Evolutionary conservation across 1,139 yeast species (phyloP), one percentile per base, ranked within the genome.

Genomic region (Protomyces pachydermus): DNA sequence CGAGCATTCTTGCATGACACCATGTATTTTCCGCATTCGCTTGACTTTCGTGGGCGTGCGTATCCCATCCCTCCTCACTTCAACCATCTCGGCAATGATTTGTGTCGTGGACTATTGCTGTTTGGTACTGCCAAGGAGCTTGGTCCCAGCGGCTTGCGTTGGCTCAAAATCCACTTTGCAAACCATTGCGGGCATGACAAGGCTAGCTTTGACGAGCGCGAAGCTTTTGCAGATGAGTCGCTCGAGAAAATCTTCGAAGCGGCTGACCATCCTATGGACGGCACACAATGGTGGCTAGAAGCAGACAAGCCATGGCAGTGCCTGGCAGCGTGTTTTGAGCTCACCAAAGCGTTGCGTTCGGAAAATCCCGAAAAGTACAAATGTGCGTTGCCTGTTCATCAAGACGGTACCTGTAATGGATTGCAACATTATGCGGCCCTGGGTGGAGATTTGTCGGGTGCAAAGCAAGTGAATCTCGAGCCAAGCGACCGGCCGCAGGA

Each of bases 251-350:
- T 91, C 16, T 74, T 80, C 58, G 85, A 83, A 61, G 82, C 91
- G 9, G 97, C 95, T 0, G 79, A 78, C 52, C 79, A 88, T 71
- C 98, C 98, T 3, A 76, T 83, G 25, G 77, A 72, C 58, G 81
- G 81, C 20, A 74, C 79, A 54, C 81, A 83, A 14, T 88, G 96
- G 90, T 93, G 98, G 98, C 78, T 78, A 68, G 74, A 78, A 61
- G 97, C 95, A 1, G 97, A 91, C 69, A 87, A 90, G 70, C 98
- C 98, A 53, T 93, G 97, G 96, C 98, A 93, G 76, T 88, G 91
- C 20, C 79, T 93, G 66, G 88, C 96, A 14, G 86, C 91, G 3
- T 89, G 96, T 72, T 82, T 86, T 71, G 98, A 93, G 74, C 75
- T 93, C 64, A 76, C 80, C 42, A 87, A 84, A 65, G 98, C 98